Evolutionary conservation across 768 basidiomycete genomes (phyloP), one percentile per base, ranked within the genome.

Genomic region (Pisolithus marmoratus): DNA sequence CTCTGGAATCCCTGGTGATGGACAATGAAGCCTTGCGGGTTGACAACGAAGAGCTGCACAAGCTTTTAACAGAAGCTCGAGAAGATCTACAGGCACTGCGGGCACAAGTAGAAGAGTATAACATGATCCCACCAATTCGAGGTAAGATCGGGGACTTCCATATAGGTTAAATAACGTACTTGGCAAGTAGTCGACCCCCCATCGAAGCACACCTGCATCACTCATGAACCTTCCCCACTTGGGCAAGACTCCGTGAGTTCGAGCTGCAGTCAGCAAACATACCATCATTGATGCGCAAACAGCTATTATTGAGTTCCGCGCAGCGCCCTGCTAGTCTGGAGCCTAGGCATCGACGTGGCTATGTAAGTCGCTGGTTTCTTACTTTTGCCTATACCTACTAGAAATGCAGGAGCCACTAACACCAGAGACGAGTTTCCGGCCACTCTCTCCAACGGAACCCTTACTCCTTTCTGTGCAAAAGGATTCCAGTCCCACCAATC

Each of bases 21-120:
- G 89, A 90, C 60, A 95, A 93, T 59, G 89, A 94, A 58, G 75
- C 76, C 23, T 70, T 94, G 48, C 90, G 89, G 66, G 82, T 81
- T 19, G 90, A 92, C 60, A 91, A 89, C 53, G 76, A 79, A 7
- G 90, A 95, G 61, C 69, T 95, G 45, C 85, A 88, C 52, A 78
- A 77, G 44, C 67, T 93, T 8, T 72, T 97, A 7, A 68, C 79
- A 2, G 87, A 91, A 46, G 77, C 87, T 1, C 79, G 90, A 24
- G 91, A 94, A 61, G 89, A 94, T 55, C 64, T 85, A 5, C 80
- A 83, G 50, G 63, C 70, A 1, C 62, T 91, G 41, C 84, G 84
- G 48, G 83, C 83, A 57, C 90, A 94, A 65, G 67, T 85, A 1
- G 90, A 86, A 51, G 90, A 94, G 61, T 78, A 83, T 29, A 72